Evolutionary conservation across 441 rosid genomes (phyloP).

Genomic region (Euphorbia schlechtendalii): DNA sequence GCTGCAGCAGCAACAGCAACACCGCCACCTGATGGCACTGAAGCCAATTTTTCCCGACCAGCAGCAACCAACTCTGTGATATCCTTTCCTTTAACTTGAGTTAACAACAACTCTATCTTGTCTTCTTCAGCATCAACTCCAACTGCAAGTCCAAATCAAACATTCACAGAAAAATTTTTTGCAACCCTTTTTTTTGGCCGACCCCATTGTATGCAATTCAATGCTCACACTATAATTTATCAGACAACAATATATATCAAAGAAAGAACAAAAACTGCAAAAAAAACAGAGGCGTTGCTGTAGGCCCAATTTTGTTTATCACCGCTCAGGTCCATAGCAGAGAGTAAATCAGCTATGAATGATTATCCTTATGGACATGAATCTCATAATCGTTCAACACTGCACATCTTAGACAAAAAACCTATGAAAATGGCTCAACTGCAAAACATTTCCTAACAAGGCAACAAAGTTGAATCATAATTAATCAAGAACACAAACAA

Average conservation of each 20-base stretch:
- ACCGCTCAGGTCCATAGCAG: not conserved
- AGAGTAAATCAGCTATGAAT: no score
- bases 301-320: not conserved
- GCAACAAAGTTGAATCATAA: no score
- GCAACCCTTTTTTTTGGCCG: not conserved
- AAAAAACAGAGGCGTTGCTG: no score
- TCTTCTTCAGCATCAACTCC: slow-evolving; percentile 73
- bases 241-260: no score
- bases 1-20: slow-evolving; percentile 42
- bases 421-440: no score
- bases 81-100: slow-evolving; percentile 37
- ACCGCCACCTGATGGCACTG: slow-evolving; percentile 82
- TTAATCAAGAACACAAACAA: no score
- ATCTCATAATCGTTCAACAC: no score
- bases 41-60: slow-evolving; percentile 81
- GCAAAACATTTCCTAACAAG: no score
- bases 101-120: slow-evolving; percentile 52
- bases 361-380: no score
- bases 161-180: not conserved
- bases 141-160: slow-evolving; percentile 32
- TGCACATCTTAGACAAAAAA: no score
- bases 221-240: not conserved
- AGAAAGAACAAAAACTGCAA: not conserved
- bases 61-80: slow-evolving; percentile 34
- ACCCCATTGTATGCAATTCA: not conserved